Conservation (phyloP, 176 grass and related monocot species). For the Bothriochloa decipiens region DNA sequence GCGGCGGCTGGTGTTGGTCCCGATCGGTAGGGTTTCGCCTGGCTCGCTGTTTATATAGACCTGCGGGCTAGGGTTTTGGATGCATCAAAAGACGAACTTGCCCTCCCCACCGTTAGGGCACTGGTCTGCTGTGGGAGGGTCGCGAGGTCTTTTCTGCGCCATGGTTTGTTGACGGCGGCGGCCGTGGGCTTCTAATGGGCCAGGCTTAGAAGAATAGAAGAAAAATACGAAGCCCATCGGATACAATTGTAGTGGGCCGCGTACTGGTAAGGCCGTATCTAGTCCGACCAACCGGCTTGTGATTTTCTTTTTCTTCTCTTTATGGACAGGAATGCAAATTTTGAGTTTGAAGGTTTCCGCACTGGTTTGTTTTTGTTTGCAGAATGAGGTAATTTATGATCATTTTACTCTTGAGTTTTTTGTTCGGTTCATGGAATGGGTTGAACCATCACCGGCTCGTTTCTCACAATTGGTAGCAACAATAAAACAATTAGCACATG, state of each 20-base stretch:
- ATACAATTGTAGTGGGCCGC: not conserved
- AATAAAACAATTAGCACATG: no score
- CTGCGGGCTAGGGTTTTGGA: slow-evolving; percentile 42
- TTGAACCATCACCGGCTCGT: no score
- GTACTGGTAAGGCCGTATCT: not conserved
- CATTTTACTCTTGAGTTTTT: no score
- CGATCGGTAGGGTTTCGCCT: slow-evolving; percentile 35
- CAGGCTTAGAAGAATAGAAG: not conserved
- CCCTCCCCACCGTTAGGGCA: not conserved
- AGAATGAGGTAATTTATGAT: no score
- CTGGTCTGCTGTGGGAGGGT: not conserved
- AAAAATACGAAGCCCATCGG: not conserved
- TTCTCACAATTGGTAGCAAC: no score
- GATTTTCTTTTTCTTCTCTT: not conserved
- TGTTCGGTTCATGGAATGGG: no score
- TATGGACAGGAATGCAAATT: not conserved
- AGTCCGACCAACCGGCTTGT: not conserved
- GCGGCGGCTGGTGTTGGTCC: slow-evolving; percentile 44
- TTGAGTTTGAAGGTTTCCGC: no score
- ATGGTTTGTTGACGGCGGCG: not conserved
- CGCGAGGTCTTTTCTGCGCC: not conserved
- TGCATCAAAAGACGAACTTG: not conserved
- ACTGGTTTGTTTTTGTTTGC: no score
- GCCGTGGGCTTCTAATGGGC: not conserved
- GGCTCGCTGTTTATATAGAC: slow-evolving; percentile 40